Conservation (phyloP, 2,329 filamentous ascomycete species). For the Diaporthe sp. region DNA sequence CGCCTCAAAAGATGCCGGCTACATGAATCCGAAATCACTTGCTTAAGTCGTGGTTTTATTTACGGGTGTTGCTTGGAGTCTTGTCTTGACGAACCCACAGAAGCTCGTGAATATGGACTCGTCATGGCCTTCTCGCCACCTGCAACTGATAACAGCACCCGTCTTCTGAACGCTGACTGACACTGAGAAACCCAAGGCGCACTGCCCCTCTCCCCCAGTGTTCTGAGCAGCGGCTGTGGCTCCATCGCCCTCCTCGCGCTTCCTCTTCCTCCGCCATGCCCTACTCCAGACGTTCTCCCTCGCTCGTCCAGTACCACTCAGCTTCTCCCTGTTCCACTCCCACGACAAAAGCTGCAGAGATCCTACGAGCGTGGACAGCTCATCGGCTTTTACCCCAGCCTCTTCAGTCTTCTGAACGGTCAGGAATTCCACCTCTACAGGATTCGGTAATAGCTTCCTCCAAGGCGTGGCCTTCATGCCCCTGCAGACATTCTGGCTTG, state of each 20-base stretch:
- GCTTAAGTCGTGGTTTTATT: background rate
- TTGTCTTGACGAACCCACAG: conserved; percentile 80
- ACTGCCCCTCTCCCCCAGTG: conserved; percentile 50
- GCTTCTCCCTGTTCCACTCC: conserved; percentile 69
- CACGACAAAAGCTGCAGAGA: conserved; percentile 73
- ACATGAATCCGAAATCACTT: background rate
- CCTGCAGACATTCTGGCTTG: conserved; percentile 63
- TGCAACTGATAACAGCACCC: conserved; percentile 64
- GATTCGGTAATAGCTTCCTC: conserved; percentile 60
- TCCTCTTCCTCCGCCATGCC: conserved; percentile 75
- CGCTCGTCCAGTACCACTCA: conserved; percentile 73
- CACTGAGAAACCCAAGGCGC: conserved; percentile 72
- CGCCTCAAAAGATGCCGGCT: background rate
- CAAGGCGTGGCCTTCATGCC: conserved; percentile 57
- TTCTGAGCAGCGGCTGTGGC: conserved; percentile 29
- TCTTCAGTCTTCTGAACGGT: conserved; percentile 62
- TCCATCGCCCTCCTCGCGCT: conserved; percentile 51
- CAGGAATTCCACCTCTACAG: conserved; percentile 56
- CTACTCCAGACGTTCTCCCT: conserved; percentile 84
- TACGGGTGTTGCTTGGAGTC: conserved; percentile 49
- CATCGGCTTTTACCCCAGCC: conserved; percentile 53
- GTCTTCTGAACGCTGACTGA: conserved; percentile 57
- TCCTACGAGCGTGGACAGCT: conserved; percentile 62
- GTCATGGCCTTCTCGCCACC: conserved; percentile 85
- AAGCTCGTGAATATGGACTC: conserved; percentile 87